Conservation (phyloP, 129 eudicot species). For the Saussurea involucrata region DNA sequence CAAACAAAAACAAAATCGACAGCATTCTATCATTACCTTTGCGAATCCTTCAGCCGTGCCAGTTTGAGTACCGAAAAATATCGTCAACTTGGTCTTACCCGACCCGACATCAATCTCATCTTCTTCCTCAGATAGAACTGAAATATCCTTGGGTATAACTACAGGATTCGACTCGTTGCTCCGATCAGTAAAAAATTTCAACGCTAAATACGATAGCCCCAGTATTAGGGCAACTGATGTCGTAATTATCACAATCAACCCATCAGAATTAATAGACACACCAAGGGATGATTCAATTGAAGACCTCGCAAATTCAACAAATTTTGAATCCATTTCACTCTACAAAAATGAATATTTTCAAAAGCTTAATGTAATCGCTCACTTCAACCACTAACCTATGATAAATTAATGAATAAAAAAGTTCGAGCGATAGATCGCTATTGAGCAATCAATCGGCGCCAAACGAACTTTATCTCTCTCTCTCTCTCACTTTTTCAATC, state of each 20-base stretch:
- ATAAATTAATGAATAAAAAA: background rate
- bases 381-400: background rate
- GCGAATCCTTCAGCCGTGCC: conserved; percentile 95
- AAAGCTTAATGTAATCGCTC: background rate
- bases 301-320: conserved; percentile 32
- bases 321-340: conserved; percentile 11
- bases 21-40: conserved; percentile 40
- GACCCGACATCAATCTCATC: conserved; percentile 59
- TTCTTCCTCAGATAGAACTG: conserved; percentile 43
- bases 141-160: conserved; percentile 38
- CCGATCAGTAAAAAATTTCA: conserved; percentile 42
- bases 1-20: background rate
- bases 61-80: conserved; percentile 82
- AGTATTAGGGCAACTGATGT: conserved; percentile 54
- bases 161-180: conserved; percentile 29
- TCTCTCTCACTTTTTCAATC: background rate
- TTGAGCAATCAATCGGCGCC: background rate
- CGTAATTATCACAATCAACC: conserved; percentile 32
- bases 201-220: conserved; percentile 40
- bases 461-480: background rate
- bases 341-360: background rate
- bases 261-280: conserved; percentile 26
- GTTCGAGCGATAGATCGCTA: background rate
- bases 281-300: conserved; percentile 48
- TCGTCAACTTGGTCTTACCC: conserved; percentile 53